Conservation (phyloP, 78 protist genomes). For the Fonticula alba region DNA sequence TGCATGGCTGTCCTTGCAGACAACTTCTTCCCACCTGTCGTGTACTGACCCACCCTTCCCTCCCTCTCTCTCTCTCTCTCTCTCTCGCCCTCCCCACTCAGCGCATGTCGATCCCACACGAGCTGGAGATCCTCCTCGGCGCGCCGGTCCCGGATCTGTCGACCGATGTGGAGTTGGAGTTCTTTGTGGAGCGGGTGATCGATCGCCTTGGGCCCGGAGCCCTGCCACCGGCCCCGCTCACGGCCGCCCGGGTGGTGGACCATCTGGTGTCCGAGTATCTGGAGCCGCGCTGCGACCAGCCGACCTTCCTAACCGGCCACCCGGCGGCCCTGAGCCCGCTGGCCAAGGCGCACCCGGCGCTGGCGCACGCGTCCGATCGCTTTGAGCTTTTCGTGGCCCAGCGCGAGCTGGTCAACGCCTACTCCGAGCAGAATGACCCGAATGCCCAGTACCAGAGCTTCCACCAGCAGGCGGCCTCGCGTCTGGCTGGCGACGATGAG, state of each 20-base stretch:
- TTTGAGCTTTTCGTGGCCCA: slow-evolving; percentile 88
- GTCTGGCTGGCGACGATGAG: slow-evolving; percentile 90
- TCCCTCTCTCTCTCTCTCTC: too few relatives aligned
- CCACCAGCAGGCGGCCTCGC: slow-evolving; percentile 71
- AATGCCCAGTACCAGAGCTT: slow-evolving; percentile 89
- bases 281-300: slow-evolving; percentile 77
- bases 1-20: too few relatives aligned
- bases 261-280: slow-evolving; percentile 74
- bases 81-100: too few relatives aligned
- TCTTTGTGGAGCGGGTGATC: too few relatives aligned
- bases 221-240: slow-evolving; percentile 88
- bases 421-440: slow-evolving; percentile 99
- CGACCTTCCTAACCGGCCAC: slow-evolving; percentile 95
- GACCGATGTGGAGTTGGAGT: too few relatives aligned
- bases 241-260: slow-evolving; percentile 93
- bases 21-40: too few relatives aligned
- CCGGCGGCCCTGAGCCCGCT: slow-evolving; percentile 97
- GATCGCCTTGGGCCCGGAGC: too few relatives aligned
- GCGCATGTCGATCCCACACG: too few relatives aligned
- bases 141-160: too few relatives aligned
- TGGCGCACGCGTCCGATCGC: slow-evolving; percentile 88
- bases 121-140: too few relatives aligned
- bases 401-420: slow-evolving; percentile 93
- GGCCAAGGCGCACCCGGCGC: slow-evolving; percentile 88
- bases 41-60: too few relatives aligned